Conservation (phyloP, 257 asterid genomes). For the Fraxinus excelsior region DNA sequence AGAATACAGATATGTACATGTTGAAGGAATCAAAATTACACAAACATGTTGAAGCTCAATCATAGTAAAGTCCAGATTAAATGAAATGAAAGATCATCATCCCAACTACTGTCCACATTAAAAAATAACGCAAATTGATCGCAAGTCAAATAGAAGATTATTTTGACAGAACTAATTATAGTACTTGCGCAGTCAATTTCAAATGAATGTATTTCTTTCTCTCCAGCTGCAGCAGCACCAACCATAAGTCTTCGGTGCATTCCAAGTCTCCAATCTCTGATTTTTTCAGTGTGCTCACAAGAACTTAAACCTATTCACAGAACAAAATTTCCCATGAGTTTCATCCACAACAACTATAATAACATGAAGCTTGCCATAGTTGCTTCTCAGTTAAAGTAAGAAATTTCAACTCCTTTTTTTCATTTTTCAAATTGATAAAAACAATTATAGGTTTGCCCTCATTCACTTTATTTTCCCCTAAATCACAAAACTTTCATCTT, state of each 20-base stretch:
- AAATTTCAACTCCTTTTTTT: neutral
- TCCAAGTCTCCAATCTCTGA: too few species aligned
- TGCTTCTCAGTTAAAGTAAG: slow-evolving; percentile 20
- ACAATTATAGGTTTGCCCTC: slow-evolving; percentile 4
- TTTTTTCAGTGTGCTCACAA: too few species aligned
- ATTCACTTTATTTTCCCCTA: neutral
- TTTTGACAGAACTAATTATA: slow-evolving; percentile 12
- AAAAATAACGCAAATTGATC: neutral
- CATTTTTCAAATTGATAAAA: slow-evolving; percentile 4
- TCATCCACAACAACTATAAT: neutral
- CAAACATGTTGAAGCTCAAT: too few species aligned
- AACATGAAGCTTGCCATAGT: neutral
- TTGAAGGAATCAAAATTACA: neutral
- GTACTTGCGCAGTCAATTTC: slow-evolving; percentile 90
- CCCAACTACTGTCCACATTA: neutral
- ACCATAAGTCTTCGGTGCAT: slow-evolving; percentile 33
- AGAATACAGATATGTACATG: neutral
- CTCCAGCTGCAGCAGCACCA: slow-evolving; percentile 95
- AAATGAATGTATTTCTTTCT: slow-evolving; percentile 96
- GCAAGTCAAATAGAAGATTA: neutral
- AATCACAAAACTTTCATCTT: neutral
- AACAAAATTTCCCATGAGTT: neutral
- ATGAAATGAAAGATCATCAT: neutral
- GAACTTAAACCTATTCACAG: neutral
- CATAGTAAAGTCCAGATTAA: neutral